Percentiles rank a stretch among this genome's conserved stretches.
phyloP scores from a whole-genome alignment of 176 grass and related monocot species.

The Oryza officinalis region DNA sequence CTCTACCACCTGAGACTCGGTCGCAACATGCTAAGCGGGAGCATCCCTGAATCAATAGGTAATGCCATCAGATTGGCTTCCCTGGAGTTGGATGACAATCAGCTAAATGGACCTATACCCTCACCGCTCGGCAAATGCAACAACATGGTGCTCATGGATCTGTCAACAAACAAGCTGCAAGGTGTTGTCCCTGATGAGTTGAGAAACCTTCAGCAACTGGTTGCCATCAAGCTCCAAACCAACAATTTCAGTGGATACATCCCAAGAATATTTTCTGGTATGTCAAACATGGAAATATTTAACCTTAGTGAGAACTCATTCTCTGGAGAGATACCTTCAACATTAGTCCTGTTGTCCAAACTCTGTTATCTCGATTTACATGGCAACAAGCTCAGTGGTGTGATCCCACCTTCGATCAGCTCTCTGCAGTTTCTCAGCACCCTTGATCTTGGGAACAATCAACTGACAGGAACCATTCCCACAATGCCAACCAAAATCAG shows the following conservation, averaged over 20 bases:
- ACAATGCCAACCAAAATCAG: neutral
- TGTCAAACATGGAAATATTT: conserved; percentile 39
- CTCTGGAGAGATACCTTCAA: conserved; percentile 34
- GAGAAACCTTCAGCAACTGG: conserved; percentile 46
- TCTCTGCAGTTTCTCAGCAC: conserved; percentile 20
- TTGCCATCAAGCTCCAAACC: conserved; percentile 37
- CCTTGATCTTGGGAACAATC: conserved; percentile 52
- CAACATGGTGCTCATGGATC: conserved; percentile 48
- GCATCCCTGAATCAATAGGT: conserved; percentile 45
- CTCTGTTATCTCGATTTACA: conserved; percentile 45
- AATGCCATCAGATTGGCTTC: conserved; percentile 25
- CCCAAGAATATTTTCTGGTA: conserved; percentile 41
- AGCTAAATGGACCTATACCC: conserved; percentile 33
- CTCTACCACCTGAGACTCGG: conserved; percentile 44
- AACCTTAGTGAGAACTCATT: conserved; percentile 48
- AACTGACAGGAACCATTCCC: conserved; percentile 49
- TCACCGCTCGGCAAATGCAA: conserved; percentile 33
- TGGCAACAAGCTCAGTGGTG: conserved; percentile 37
- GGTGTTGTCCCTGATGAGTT: conserved; percentile 39
- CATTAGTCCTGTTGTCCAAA: neutral
- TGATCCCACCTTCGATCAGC: conserved; percentile 40
- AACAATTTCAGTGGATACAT: conserved; percentile 42
- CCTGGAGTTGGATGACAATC: conserved; percentile 50
- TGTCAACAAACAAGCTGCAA: conserved; percentile 44
- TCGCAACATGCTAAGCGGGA: conserved; percentile 35